These are phyloP conservation scores for Lepidium sativum DNA, from an alignment of 345 rosid species.

Conservation along the genomic window DNA sequence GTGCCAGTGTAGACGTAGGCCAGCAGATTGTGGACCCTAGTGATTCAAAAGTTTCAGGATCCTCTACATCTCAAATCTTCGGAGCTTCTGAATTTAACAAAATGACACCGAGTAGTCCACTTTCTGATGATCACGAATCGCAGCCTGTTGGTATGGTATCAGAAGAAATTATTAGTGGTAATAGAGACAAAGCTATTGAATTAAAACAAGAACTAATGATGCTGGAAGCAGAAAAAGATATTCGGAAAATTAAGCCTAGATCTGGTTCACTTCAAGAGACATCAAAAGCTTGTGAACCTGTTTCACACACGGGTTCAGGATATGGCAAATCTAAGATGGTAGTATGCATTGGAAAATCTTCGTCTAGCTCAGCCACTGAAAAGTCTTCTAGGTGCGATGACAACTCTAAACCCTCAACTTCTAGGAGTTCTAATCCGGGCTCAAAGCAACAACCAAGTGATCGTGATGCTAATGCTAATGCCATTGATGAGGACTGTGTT, in stretches of 20 bases:
- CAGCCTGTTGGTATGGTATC: constrained; percentile 29
- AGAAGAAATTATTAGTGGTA: constrained; percentile 36
- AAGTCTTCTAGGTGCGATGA: constrained; percentile 38
- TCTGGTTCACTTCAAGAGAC: constrained; percentile 32
- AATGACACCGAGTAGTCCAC: constrained; percentile 27
- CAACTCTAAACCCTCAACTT: constrained; percentile 35
- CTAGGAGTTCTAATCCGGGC: constrained; percentile 32
- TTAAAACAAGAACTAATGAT: constrained; percentile 34
- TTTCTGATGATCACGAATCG: constrained; percentile 30
- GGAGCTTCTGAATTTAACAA: constrained; percentile 30
- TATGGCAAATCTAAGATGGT: constrained; percentile 34
- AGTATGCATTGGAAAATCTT: constrained; percentile 41
- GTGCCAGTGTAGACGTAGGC: constrained; percentile 20
- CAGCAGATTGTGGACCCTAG: constrained; percentile 26
- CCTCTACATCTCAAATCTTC: constrained; percentile 23
- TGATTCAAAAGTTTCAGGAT: constrained; percentile 30
- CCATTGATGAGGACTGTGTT: constrained; percentile 37
- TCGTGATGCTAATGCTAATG: constrained; percentile 16
- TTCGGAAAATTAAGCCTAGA: constrained; percentile 32
- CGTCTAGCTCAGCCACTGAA: constrained; percentile 30
- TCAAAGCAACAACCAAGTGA: constrained; percentile 35
- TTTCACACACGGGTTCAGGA: constrained; percentile 26
- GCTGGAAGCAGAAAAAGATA: constrained; percentile 32
- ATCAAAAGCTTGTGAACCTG: constrained; percentile 31
- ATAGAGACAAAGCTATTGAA: constrained; percentile 29